phyloP scores from a whole-genome alignment of 441 rosid species.

The Jatropha podagrica region DNA sequence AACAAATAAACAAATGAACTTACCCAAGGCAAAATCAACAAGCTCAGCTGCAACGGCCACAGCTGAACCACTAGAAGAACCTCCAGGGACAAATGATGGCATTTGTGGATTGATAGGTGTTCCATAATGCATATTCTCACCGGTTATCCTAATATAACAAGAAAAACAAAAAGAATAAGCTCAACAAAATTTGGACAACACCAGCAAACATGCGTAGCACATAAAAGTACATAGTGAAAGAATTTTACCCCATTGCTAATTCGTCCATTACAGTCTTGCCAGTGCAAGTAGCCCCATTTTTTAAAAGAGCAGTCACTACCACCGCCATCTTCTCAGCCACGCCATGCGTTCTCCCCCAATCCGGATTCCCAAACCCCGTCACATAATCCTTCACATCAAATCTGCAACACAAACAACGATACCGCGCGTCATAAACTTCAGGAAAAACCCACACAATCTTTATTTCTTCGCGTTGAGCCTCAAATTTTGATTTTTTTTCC shows the following conservation, averaged over 20 bases:
- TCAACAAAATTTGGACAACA: not conserved
- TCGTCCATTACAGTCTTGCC: constrained; percentile 90
- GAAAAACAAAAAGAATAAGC: constrained; percentile 9
- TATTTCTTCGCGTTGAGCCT: no score
- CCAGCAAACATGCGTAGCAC: not conserved
- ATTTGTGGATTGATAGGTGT: constrained; percentile 72
- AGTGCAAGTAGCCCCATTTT: constrained; percentile 88
- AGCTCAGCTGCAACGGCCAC: constrained; percentile 86
- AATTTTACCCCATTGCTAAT: constrained; percentile 70
- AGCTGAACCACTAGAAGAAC: constrained; percentile 94
- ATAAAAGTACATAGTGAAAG: not conserved
- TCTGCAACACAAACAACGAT: constrained; percentile 40
- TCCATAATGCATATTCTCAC: constrained; percentile 86
- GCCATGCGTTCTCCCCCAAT: constrained; percentile 77
- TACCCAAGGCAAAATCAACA: constrained; percentile 92
- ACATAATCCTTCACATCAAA: constrained; percentile 75
- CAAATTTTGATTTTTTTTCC: no score
- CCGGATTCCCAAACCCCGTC: constrained; percentile 85
- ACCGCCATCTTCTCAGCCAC: constrained; percentile 75
- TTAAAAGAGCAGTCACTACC: constrained; percentile 63
- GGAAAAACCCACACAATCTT: no score
- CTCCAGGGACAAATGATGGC: constrained; percentile 77
- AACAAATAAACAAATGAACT: constrained; percentile 17
- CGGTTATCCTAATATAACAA: constrained; percentile 51
- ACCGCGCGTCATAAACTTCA: not conserved